Base-by-base conservation (phyloP, 1,284 basidiomycete genomes). In the Mrakiaceae sp. region DNA sequence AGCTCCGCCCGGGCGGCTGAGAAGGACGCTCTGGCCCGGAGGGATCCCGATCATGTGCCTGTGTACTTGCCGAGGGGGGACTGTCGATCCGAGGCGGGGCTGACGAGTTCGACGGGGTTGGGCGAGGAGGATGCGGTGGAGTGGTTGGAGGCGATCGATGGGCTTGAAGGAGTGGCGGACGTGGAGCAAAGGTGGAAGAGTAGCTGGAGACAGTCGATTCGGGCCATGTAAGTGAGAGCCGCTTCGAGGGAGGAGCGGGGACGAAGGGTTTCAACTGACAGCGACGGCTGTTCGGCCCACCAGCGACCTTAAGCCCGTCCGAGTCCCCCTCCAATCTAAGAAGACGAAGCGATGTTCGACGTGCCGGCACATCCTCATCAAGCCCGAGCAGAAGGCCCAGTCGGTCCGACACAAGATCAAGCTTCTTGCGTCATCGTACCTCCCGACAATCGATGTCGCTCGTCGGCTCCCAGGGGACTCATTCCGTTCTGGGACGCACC, bases 391-490 rank as follows among this genome's bases (percentile, higher is more conserved):
- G 71, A 98, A 98, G 75, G 87, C 93, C 0, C 88, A 90, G 70
- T 90, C 89, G 5, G 87, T 90, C 47, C 84, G 90, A 5, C 97
- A 88, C 83, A 98, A 98, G 78, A 98, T 98, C 78, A 97, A 96
- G 75, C 85, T 97, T 57, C 88, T 95, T 57, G 96, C 95, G 0
- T 83, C 87, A 42, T 94, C 90, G 75, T 98, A 97, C 75, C 80
- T 99, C 14, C 96, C 95, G 0, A 83, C 87, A 2, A 87, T 97
- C 52, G 83, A 84, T n/a, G 82, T 87, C 44, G 79, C 83, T 27
- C 80, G 74, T n/a, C 53, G 70, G 56, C 52, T 58, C 12, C 63
- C 53, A 14, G 65, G 57, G 60, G 60, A 66, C 27, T 27, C 27
- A 27, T 27, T 27, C 27, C 27, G 27, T 27, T 27, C 27, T 27